Evolutionary conservation across 1,284 basidiomycete genomes (phyloP), one percentile per base, ranked within the genome.

Genomic region (Puccinia coronata): DNA sequence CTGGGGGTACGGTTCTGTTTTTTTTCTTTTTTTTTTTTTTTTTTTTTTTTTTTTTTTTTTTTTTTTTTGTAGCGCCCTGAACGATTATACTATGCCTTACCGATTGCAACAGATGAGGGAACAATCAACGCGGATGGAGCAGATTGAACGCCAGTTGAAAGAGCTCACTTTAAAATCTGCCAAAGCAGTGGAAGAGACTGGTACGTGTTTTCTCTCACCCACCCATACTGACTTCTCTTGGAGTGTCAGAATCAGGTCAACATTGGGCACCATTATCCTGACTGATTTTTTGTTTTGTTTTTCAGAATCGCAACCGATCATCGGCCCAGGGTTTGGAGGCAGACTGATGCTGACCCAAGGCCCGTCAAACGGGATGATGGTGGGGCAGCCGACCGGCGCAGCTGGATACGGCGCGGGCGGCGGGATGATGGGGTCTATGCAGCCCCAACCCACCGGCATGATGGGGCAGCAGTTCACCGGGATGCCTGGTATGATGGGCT

Each of bases 131-230:
- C 81, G 82, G 74, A 69, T 95, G 84, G 88, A 89, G 14, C 87
- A 89, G 63, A 88, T 97, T 47, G 93, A 95, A 87, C 93, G 92
- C 87, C 91, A 94, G 85, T 91, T 96, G 57, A 90, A 90, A 85
- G 94, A 95, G 85, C 90, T 90, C 69, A 90, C 90, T 51, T 92
- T 91, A 87, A 94, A 93, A 86, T 91, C 92, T 61, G 89, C 88
- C n/a, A 91, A 92, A 87, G 94, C 95, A 88, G 93, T 95, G 88
- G 90, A 93, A 86, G 91, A 91, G 71, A 85, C 87, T 23, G 83
- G 84, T 75, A 92, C 78, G 71, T 82, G 82, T 25, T 31, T 41
- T 36, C 59, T 16, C 47, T 18, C 25, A 11, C 47, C 34, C 16
- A 59, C 12, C n/a, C 18, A 39, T 34, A 59, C n/a, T 36, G 23